A percentile compares a stretch with the other conserved stretches of the same genome.
Evolutionary conservation across 306 rosid species (phyloP).

Genomic region (Parietaria judaica): DNA sequence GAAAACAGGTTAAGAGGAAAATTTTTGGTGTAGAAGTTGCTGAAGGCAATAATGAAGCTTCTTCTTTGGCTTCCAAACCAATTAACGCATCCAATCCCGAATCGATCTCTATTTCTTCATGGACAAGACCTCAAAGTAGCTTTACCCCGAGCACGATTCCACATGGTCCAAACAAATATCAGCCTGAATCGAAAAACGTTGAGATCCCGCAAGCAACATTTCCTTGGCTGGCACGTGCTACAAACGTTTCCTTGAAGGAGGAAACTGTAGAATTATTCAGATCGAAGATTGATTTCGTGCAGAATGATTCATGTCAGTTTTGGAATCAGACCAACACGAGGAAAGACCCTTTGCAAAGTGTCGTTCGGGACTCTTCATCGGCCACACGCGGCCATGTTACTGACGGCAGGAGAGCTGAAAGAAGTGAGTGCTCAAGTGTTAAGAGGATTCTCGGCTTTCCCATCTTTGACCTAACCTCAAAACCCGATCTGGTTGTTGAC

Average conservation of each 20-base stretch:
- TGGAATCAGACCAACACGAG: conserved; percentile 32
- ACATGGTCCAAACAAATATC: no score
- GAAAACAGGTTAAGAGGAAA: conserved; percentile 30
- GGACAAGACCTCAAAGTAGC: conserved; percentile 48
- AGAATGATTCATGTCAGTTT: conserved; percentile 6
- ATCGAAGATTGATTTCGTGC: conserved; percentile 11
- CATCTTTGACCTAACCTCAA: conserved; percentile 35
- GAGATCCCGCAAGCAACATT: conserved; percentile 32
- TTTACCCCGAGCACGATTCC: conserved; percentile 38
- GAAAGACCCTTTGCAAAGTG: conserved; percentile 24
- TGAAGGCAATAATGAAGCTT: conserved; percentile 32
- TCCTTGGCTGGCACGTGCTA: conserved; percentile 51
- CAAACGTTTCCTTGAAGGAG: conserved; percentile 29
- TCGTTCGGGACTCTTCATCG: conserved; percentile 26
- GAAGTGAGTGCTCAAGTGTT: conserved; percentile 28
- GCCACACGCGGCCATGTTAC: conserved; percentile 28
- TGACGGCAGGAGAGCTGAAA: conserved; percentile 31
- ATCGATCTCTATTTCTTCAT: conserved; percentile 51
- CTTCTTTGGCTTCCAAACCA: conserved; percentile 21
- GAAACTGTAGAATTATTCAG: conserved; percentile 20
- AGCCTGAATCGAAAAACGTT: conserved; percentile 10
- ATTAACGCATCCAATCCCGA: conserved; percentile 24
- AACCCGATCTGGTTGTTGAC: conserved; percentile 17
- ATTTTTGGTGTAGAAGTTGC: conserved; percentile 37
- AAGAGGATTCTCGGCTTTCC: conserved; percentile 52